These are phyloP conservation scores for Patellifolia procumbens DNA, from an alignment of 179 eudicot species.

Conservation along the genomic window DNA sequence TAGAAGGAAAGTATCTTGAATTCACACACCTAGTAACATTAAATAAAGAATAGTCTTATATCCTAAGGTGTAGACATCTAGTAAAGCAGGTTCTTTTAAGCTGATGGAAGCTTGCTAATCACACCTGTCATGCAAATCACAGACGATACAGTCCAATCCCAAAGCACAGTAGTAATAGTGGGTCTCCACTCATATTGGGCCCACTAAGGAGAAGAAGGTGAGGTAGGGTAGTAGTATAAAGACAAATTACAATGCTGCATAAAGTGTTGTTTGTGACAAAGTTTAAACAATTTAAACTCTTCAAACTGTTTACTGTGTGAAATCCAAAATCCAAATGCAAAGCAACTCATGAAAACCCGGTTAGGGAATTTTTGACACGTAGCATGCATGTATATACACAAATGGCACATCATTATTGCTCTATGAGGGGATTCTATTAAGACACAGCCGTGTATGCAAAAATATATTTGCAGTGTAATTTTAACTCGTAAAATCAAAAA, in stretches of 20 bases:
- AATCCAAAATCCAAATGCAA: constrained; percentile 10
- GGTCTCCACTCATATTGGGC: constrained; percentile 9
- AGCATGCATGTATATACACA: neutral
- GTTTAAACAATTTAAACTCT: neutral
- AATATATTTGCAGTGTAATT: no score
- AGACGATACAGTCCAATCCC: constrained; percentile 12
- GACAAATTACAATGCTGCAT: constrained; percentile 16
- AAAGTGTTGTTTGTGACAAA: constrained; percentile 7
- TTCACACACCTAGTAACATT: constrained; percentile 8
- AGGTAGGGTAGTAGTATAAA: neutral
- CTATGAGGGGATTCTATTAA: no score
- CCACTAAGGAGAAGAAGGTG: constrained; percentile 10
- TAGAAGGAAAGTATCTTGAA: constrained; percentile 32
- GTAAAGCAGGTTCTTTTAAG: constrained; percentile 16
- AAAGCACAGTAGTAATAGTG: neutral
- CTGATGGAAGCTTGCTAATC: constrained; percentile 21
- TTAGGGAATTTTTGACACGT: neutral
- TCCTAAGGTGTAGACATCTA: constrained; percentile 4
- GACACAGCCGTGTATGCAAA: no score
- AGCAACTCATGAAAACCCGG: constrained; percentile 8
- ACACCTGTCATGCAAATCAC: constrained; percentile 21
- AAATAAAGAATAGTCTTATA: no score
- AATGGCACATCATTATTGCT: no score
- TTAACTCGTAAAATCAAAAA: no score
- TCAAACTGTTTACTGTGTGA: neutral